These are phyloP conservation scores for Pseudocercospora vitis DNA, from an alignment of 2,329 filamentous ascomycete genomes.

Conservation along the genomic window DNA sequence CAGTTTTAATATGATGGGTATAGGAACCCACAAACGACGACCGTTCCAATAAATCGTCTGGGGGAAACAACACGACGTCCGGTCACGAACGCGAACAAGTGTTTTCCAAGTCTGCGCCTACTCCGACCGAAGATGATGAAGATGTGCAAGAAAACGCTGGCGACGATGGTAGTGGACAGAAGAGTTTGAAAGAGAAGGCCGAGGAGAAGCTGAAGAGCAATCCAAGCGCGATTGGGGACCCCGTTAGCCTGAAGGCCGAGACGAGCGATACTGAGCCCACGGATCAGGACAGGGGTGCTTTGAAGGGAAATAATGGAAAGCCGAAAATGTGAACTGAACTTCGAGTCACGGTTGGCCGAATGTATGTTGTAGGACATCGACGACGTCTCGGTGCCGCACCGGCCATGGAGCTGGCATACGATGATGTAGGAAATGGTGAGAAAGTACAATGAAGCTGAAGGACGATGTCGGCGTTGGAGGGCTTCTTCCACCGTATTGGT, in stretches of 20 bases:
- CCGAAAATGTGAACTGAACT: conserved; percentile 33
- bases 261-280: conserved; percentile 38
- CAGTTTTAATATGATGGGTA: too few species aligned
- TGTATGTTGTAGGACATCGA: too few species aligned
- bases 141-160: neutral
- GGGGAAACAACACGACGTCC: neutral
- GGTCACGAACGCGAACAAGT: neutral
- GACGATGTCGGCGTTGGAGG: neutral
- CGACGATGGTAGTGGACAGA: conserved; percentile 1
- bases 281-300: conserved; percentile 36
- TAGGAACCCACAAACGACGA: too few species aligned
- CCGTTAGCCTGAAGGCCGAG: conserved; percentile 40
- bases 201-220: conserved; percentile 35
- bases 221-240: conserved; percentile 39
- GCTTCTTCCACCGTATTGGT: neutral
- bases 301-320: conserved; percentile 31
- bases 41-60: neutral
- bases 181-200: conserved; percentile 29
- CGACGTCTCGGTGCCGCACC: too few species aligned
- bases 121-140: conserved; percentile 13
- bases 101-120: conserved; percentile 1
- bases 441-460: too few species aligned
- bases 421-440: too few species aligned
- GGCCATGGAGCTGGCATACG: too few species aligned
- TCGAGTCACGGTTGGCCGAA: neutral